phyloP scores from a whole-genome alignment of 257 asterid genomes.

The Penstemon eatonii region DNA sequence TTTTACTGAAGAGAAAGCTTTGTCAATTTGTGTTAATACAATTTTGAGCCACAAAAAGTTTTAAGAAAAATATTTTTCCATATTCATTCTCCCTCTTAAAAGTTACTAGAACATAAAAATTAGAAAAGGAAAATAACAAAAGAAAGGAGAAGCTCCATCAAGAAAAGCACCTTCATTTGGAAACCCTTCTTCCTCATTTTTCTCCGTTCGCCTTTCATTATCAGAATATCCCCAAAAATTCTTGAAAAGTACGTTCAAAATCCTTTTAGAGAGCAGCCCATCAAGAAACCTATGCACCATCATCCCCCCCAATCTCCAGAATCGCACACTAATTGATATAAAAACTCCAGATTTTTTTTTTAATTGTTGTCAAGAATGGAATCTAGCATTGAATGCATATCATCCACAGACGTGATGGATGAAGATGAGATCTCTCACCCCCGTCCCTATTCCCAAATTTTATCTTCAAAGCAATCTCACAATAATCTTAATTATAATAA shows the following conservation, averaged over 20 bases:
- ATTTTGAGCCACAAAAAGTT: too few relatives aligned
- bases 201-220: constrained; percentile 26
- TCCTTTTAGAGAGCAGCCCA: constrained; percentile 11
- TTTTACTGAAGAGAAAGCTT: too few relatives aligned
- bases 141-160: constrained; percentile 23
- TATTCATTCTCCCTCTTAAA: not conserved
- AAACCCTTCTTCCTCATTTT: constrained; percentile 34
- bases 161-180: constrained; percentile 48
- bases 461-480: constrained; percentile 44
- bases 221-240: constrained; percentile 19
- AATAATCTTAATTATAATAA: constrained; percentile 31
- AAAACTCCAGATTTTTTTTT: constrained; percentile 11
- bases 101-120: not conserved
- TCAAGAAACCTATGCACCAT: not conserved
- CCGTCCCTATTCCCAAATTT: constrained; percentile 43
- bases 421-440: constrained; percentile 60
- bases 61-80: not conserved
- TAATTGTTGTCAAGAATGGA: constrained; percentile 38
- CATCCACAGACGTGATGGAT: constrained; percentile 53
- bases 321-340: constrained; percentile 31
- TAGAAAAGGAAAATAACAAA: not conserved
- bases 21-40: too few relatives aligned
- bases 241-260: constrained; percentile 17
- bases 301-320: constrained; percentile 29
- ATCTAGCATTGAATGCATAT: constrained; percentile 61